A percentile compares a stretch with the other conserved stretches of the same genome.
Evolutionary conservation across 2,329 filamentous ascomycete species (phyloP).

Genomic region (Phaeosphaeria sp.): DNA sequence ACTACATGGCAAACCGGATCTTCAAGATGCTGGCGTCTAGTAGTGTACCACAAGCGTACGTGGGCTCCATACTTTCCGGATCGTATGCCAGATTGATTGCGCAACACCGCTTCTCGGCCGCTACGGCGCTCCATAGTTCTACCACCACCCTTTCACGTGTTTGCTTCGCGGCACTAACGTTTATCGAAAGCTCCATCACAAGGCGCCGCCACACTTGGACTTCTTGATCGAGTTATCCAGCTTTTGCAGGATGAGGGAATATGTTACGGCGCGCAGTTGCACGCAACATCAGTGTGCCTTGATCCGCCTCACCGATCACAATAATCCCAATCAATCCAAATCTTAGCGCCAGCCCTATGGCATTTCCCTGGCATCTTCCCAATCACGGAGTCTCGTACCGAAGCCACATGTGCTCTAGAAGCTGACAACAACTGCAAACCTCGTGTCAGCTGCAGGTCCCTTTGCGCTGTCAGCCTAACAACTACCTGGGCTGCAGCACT

Average conservation of each 20-base stretch:
- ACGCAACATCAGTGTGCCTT: neutral
- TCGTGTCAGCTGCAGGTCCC: constrained; percentile 37
- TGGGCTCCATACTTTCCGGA: neutral
- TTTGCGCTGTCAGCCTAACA: constrained; percentile 17
- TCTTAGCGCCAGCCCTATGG: constrained; percentile 1
- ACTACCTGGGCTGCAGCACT: constrained; percentile 7
- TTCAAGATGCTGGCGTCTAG: neutral
- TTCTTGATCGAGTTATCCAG: neutral
- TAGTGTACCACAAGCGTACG: neutral
- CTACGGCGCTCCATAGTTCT: neutral
- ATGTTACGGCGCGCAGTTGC: neutral
- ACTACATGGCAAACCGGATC: neutral
- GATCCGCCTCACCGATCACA: neutral
- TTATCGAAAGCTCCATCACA: neutral
- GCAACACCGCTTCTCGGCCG: neutral
- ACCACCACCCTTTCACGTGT: neutral
- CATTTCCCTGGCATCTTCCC: neutral
- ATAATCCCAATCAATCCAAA: neutral
- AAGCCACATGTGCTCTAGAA: constrained; percentile 14
- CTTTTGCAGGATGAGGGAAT: constrained; percentile 1
- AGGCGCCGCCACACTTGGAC: neutral
- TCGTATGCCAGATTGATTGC: neutral
- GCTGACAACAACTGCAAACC: constrained; percentile 11
- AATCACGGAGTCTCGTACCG: constrained; percentile 4
- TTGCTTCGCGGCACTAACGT: neutral